phyloP scores from a whole-genome alignment of 164 flowering plant genomes.

The Berberis vulgaris region DNA sequence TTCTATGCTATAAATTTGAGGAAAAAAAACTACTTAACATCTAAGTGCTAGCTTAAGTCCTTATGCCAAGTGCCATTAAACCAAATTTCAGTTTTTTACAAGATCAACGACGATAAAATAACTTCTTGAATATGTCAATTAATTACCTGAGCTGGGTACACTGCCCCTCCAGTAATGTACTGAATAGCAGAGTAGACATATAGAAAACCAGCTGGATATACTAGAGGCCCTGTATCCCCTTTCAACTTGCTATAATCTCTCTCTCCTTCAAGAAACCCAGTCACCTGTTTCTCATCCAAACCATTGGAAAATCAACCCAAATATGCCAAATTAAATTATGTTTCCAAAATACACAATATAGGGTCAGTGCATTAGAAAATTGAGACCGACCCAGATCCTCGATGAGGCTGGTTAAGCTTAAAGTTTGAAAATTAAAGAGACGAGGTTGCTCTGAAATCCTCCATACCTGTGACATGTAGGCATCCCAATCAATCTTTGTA shows the following conservation, averaged over 20 bases:
- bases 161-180: constrained; percentile 70
- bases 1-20: too few relatives aligned
- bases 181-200: constrained; percentile 77
- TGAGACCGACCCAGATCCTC: too few relatives aligned
- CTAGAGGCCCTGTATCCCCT: constrained; percentile 95
- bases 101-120: too few relatives aligned
- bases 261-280: constrained; percentile 87
- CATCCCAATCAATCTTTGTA: constrained; percentile 99
- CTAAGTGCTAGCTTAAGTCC: too few relatives aligned
- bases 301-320: constrained; percentile 1
- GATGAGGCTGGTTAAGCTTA: too few relatives aligned
- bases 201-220: constrained; percentile 95
- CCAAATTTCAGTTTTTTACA: too few relatives aligned
- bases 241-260: constrained; percentile 74
- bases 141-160: constrained; percentile 82
- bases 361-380: constrained; percentile 8
- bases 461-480: constrained; percentile 91
- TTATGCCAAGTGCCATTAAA: too few relatives aligned
- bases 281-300: constrained; percentile 38
- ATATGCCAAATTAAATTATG: not conserved
- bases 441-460: not conserved
- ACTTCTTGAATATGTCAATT: too few relatives aligned
- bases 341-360: not conserved
- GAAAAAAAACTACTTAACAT: too few relatives aligned
- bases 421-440: not conserved